These are phyloP conservation scores for Gymnopilus dilepis DNA, from an alignment of 768 basidiomycete genomes.

Conservation along the genomic window DNA sequence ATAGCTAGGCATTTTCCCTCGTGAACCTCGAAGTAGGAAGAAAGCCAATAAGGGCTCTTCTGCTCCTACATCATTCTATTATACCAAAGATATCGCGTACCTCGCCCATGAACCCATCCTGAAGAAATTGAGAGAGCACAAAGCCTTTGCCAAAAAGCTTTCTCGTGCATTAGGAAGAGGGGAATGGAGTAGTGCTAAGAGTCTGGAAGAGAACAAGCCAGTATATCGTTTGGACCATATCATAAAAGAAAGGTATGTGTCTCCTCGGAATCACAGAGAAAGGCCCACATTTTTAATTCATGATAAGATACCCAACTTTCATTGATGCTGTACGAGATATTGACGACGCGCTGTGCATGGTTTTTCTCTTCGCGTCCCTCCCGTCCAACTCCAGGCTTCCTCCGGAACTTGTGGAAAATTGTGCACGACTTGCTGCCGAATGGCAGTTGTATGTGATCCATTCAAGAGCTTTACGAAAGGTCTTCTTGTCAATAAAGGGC, in stretches of 20 bases:
- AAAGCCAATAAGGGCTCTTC: slow-evolving; percentile 97
- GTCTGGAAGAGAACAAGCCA: slow-evolving; percentile 91
- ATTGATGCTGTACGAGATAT: slow-evolving; percentile 94
- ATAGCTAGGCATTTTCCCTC: slow-evolving; percentile 88
- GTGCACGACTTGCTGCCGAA: slow-evolving; percentile 87
- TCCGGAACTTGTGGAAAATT: slow-evolving; percentile 86
- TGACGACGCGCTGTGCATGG: slow-evolving; percentile 96
- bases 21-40: slow-evolving; percentile 91
- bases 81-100: slow-evolving; percentile 97
- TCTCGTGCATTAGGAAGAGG: slow-evolving; percentile 90
- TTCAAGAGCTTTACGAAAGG: slow-evolving; percentile 80
- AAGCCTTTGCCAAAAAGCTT: slow-evolving; percentile 97
- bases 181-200: slow-evolving; percentile 96
- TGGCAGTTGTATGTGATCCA: slow-evolving; percentile 98
- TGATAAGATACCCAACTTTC: slow-evolving; percentile 90
- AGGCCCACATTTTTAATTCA: neutral
- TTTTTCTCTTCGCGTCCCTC: slow-evolving; percentile 89
- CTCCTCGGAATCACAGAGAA: neutral
- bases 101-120: slow-evolving; percentile 96
- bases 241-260: slow-evolving; percentile 89
- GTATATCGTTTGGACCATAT: slow-evolving; percentile 93
- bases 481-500: slow-evolving; percentile 96
- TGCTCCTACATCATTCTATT: slow-evolving; percentile 97
- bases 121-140: slow-evolving; percentile 93
- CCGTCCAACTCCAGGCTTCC: slow-evolving; percentile 87